Conservation (phyloP, 805 yeast species). For the Maudiozyma barnettii region DNA sequence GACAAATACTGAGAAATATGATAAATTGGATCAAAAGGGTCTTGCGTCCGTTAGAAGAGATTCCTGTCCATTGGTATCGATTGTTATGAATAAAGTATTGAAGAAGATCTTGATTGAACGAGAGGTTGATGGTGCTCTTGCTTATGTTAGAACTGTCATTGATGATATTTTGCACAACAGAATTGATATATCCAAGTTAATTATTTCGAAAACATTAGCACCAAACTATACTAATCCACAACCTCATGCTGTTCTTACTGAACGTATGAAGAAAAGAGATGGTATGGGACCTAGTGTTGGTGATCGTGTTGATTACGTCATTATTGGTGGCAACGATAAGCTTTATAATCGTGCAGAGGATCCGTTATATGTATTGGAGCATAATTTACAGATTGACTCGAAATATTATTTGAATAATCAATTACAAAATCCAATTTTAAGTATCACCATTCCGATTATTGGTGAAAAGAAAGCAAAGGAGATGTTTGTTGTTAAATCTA, state of each 20-base stretch:
- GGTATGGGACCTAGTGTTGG: conserved; percentile 97
- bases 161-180: conserved; percentile 85
- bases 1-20: conserved; percentile 87
- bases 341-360: conserved; percentile 96
- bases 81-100: conserved; percentile 85
- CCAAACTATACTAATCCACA: conserved; percentile 93
- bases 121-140: conserved; percentile 75
- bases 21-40: conserved; percentile 97
- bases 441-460: conserved; percentile 90
- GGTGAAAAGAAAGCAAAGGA: conserved; percentile 80
- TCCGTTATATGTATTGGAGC: conserved; percentile 85
- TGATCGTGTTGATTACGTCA: conserved; percentile 96
- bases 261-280: conserved; percentile 91
- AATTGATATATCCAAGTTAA: conserved; percentile 85
- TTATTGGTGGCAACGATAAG: conserved; percentile 70
- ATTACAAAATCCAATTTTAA: conserved; percentile 79
- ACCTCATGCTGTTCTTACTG: conserved; percentile 94
- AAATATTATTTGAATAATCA: conserved; percentile 90
- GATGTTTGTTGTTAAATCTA: conserved; percentile 50
- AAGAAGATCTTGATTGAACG: conserved; percentile 79
- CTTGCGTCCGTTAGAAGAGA: conserved; percentile 97
- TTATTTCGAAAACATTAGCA: conserved; percentile 86
- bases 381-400: conserved; percentile 88
- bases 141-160: conserved; percentile 76
- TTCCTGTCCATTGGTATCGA: conserved; percentile 88